Evolutionary conservation across 1,284 basidiomycete genomes (phyloP).

Genomic region (Austroboletus niveus): DNA sequence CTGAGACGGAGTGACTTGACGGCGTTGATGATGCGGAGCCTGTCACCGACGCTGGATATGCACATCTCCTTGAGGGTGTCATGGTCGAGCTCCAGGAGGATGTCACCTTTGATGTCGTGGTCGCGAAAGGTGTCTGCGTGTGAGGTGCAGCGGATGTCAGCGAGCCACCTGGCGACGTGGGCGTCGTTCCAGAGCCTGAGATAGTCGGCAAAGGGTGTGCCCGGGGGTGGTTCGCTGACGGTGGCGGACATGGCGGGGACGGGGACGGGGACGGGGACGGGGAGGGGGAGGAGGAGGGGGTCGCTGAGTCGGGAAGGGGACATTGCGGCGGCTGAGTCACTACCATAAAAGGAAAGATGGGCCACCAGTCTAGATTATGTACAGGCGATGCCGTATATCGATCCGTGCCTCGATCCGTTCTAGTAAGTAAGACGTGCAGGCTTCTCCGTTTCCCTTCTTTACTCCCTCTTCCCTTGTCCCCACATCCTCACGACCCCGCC

Average conservation of each 20-base stretch:
- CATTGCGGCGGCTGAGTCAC: no score
- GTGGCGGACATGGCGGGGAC: slow-evolving; percentile 29
- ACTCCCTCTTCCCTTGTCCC: no score
- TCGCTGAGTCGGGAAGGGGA: no score
- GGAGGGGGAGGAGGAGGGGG: slow-evolving; percentile 18
- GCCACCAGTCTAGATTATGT: no score
- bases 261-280: slow-evolving; percentile 27
- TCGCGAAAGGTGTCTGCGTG: slow-evolving; percentile 71
- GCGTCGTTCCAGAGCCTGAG: slow-evolving; percentile 67
- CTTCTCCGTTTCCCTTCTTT: neutral
- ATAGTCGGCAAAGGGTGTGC: slow-evolving; percentile 58
- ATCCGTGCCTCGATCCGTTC: neutral
- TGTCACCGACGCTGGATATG: slow-evolving; percentile 83
- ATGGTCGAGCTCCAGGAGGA: slow-evolving; percentile 88
- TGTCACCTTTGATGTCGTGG: slow-evolving; percentile 87
- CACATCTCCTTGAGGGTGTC: slow-evolving; percentile 85
- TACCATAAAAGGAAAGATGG: no score
- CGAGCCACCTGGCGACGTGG: slow-evolving; percentile 70
- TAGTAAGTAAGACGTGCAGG: neutral
- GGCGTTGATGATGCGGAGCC: slow-evolving; percentile 81
- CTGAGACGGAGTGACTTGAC: slow-evolving; percentile 74
- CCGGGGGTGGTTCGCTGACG: slow-evolving; percentile 57
- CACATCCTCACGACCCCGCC: neutral
- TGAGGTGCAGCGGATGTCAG: slow-evolving; percentile 68
- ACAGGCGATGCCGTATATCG: no score